Percentiles rank a stretch among this genome's conserved stretches.
These are phyloP conservation scores for Sclerotinia sclerotiorum DNA, from an alignment of 2,329 filamentous ascomycete genomes.

Conservation along the genomic window DNA sequence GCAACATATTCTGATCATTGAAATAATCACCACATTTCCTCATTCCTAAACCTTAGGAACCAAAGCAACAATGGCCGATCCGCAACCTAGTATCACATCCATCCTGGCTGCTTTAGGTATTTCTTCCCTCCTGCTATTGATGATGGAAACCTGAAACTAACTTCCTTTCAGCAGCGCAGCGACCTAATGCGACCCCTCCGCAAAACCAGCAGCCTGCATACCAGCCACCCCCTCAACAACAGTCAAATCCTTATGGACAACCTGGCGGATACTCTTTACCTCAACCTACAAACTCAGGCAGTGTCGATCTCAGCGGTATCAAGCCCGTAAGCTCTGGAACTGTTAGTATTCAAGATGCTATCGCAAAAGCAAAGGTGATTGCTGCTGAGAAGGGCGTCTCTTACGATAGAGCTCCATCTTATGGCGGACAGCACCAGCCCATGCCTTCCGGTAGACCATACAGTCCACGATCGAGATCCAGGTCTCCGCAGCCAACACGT, in stretches of 20 bases:
- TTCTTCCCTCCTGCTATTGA: slow-evolving; percentile 18
- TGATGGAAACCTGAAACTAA: slow-evolving; percentile 26
- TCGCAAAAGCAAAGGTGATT: slow-evolving; percentile 80
- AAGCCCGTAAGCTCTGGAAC: slow-evolving; percentile 78
- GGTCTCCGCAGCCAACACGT: slow-evolving; percentile 67
- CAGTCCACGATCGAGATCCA: slow-evolving; percentile 65
- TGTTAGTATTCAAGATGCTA: slow-evolving; percentile 79
- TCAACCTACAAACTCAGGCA: slow-evolving; percentile 68
- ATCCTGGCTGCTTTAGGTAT: slow-evolving; percentile 53
- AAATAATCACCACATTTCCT: slow-evolving; percentile 9
- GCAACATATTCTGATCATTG: neutral
- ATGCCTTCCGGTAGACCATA: slow-evolving; percentile 56
- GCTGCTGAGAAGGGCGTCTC: slow-evolving; percentile 75
- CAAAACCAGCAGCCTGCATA: slow-evolving; percentile 43
- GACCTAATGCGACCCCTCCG: slow-evolving; percentile 48
- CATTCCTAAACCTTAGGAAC: neutral
- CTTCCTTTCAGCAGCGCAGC: slow-evolving; percentile 47
- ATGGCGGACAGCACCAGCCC: slow-evolving; percentile 46
- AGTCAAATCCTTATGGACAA: slow-evolving; percentile 45
- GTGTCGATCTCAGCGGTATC: slow-evolving; percentile 75
- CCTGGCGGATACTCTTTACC: slow-evolving; percentile 44
- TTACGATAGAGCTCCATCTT: slow-evolving; percentile 55
- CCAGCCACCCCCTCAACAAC: slow-evolving; percentile 48
- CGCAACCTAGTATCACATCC: slow-evolving; percentile 48
- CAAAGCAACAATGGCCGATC: slow-evolving; percentile 45